Evolutionary conservation across 2,329 filamentous ascomycete genomes (phyloP), one percentile per base, ranked within the genome.

Genomic region (Penicillium sp.): DNA sequence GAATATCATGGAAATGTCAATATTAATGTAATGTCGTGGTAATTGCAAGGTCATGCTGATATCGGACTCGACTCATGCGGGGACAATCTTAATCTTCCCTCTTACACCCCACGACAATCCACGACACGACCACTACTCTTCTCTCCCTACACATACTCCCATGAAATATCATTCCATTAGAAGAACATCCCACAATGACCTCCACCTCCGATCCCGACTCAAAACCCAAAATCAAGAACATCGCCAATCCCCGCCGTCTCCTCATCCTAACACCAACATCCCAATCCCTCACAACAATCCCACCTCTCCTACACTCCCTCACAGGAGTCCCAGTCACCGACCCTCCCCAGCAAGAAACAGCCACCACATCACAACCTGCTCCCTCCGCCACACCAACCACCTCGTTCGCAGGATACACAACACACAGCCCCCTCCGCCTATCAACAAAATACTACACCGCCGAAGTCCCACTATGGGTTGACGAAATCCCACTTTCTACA

Each of bases 381-480:
- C 7, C 37, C 23, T 32, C 42, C 11, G 46, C 52, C 16, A 24
- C 55, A n/a, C 44, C 58, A 3, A 54, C 59, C 10, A 50, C 57
- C 13, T 63, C 67, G 4, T 74, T 74, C 54, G 69, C 72, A 9
- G 72, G 72, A 14, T 74, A 74, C 50, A 74, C 72, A 8, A 70
- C 69, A 0, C 72, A 74, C 49, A 58, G 68, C 2, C 71, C 71
- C 5, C 59, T 74, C 24, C 58, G 48, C 5, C 55, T 75, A 38
- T 38, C 58, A 38, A 74, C 70, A 34, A 70, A 67, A 53, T 75
- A 75, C 55, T 75, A 74, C 50, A 61, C 53, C 4, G 63, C 69
- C 5, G 68, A 74, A 13, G 60, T 75, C 18, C 69, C 67, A 13
- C 63, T 75, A 36, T 75, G 72, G 72, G 71, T 74, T 16, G 72